phyloP scores from a whole-genome alignment of 768 basidiomycete genomes.

The Termitomyces sp. region DNA sequence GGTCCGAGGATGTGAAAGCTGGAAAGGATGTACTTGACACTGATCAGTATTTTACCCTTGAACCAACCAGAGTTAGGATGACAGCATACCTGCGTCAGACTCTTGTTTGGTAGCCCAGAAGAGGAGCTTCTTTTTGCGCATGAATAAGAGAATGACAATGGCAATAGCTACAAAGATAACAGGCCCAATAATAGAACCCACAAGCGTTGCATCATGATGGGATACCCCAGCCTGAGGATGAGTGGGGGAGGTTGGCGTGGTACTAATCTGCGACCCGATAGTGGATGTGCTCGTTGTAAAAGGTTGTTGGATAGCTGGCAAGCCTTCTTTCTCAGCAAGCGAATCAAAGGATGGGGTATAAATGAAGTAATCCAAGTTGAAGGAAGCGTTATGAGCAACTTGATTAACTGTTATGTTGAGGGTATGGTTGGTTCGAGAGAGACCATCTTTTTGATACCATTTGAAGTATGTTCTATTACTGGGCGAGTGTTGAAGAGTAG shows the following conservation, averaged over 20 bases:
- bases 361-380: neutral
- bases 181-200: neutral
- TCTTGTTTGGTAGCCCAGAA: neutral
- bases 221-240: neutral
- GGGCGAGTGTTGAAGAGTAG: too few species aligned
- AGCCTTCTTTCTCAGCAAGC: neutral
- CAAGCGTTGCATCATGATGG: neutral
- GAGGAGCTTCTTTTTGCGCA: neutral
- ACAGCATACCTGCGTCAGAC: neutral
- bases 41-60: neutral
- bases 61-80: neutral
- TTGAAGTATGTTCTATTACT: neutral
- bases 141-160: neutral
- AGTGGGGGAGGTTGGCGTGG: neutral
- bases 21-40: neutral
- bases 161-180: neutral
- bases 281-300: neutral
- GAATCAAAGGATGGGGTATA: neutral
- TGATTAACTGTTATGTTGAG: neutral
- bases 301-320: too few species aligned
- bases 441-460: neutral
- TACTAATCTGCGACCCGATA: fast-evolving
- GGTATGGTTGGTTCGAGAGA: neutral
- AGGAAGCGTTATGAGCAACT: too few species aligned
- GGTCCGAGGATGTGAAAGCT: neutral